Percentiles rank a stretch among this genome's conserved stretches.
Evolutionary conservation across 495 filamentous ascomycete genomes (phyloP).

Genomic region (Penicillium salamii): DNA sequence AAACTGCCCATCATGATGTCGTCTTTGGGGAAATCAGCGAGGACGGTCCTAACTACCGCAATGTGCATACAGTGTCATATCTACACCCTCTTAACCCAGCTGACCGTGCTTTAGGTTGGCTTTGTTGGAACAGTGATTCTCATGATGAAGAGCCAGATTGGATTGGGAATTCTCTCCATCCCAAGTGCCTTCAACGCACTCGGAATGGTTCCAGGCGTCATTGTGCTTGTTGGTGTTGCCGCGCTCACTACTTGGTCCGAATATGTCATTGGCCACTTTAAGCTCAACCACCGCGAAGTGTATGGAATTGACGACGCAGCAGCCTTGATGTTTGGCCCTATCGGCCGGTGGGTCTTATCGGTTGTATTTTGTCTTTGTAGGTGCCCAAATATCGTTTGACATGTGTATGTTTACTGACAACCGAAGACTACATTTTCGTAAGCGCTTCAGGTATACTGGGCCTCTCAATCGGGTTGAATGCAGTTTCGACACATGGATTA

Average conservation of each 20-base stretch:
- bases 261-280: slow-evolving; percentile 67
- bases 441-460: slow-evolving; percentile 53
- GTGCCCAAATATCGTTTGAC: slow-evolving; percentile 27
- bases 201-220: slow-evolving; percentile 50
- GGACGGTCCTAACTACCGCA: slow-evolving; percentile 16
- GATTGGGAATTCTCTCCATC: slow-evolving; percentile 55
- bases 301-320: slow-evolving; percentile 65
- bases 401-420: slow-evolving; percentile 45
- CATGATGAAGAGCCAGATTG: slow-evolving; percentile 40
- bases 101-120: slow-evolving; percentile 7
- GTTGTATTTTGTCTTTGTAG: slow-evolving; percentile 42
- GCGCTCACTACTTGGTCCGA: slow-evolving; percentile 64
- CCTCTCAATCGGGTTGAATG: slow-evolving; percentile 66
- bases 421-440: slow-evolving; percentile 36
- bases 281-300: slow-evolving; percentile 60
- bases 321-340: slow-evolving; percentile 56
- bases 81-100: neutral
- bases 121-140: slow-evolving; percentile 14
- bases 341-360: slow-evolving; percentile 57
- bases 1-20: slow-evolving; percentile 2
- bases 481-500: slow-evolving; percentile 54
- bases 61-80: slow-evolving; percentile 1
- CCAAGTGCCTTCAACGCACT: slow-evolving; percentile 52
- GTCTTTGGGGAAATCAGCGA: slow-evolving; percentile 19
- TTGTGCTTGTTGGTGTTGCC: slow-evolving; percentile 52